These are phyloP conservation scores for Oryza brachyantha DNA, from an alignment of 176 grass and related monocot genomes.

Conservation along the genomic window DNA sequence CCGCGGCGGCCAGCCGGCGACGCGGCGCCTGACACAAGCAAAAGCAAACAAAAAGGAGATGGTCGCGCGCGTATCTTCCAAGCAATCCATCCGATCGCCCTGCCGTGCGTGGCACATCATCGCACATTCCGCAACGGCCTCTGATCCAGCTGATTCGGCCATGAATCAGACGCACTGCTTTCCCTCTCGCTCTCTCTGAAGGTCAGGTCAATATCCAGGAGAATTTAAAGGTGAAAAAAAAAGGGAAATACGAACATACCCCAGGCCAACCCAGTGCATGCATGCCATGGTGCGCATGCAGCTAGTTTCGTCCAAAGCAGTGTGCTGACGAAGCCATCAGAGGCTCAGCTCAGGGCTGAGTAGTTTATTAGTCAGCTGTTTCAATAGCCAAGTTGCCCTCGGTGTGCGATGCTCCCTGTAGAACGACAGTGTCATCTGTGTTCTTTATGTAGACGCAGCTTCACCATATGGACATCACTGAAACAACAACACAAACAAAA, in stretches of 20 bases:
- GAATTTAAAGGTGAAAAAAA: background rate
- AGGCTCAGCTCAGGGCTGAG: background rate
- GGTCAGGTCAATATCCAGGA: constrained; percentile 27
- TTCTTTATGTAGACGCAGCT: background rate
- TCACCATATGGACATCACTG: background rate
- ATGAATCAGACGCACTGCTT: constrained; percentile 28
- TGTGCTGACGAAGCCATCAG: background rate
- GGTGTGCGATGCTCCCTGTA: background rate
- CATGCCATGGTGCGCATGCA: constrained; percentile 13
- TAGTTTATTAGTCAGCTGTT: background rate
- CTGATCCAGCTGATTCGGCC: constrained; percentile 14
- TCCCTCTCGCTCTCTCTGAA: background rate
- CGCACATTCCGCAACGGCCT: background rate
- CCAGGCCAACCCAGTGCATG: background rate
- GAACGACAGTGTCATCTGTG: background rate
- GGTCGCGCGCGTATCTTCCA: background rate
- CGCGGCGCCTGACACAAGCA: constrained; percentile 9
- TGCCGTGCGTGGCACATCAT: constrained; percentile 5
- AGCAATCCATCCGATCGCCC: background rate
- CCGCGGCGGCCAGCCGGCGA: constrained; percentile 13
- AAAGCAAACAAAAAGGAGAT: no score
- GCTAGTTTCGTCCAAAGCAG: background rate
- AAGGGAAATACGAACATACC: background rate
- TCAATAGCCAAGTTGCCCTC: background rate
- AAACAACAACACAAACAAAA: constrained; percentile 3